Base-by-base conservation (phyloP, 805 yeast genomes). In the Lachancea waltii region DNA sequence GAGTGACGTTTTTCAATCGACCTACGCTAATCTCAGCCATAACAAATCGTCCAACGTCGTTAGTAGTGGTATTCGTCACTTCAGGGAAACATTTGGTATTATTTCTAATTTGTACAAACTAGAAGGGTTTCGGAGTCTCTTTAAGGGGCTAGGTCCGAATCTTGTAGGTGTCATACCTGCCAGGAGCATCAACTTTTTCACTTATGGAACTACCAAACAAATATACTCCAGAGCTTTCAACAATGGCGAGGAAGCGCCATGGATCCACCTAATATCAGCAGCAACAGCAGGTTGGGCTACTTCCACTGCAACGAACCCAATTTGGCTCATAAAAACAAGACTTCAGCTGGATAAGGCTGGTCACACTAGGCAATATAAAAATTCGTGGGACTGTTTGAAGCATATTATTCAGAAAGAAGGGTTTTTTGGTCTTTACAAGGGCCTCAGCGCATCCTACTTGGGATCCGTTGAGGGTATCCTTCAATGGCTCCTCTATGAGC, bases 141-240 rank as follows among this genome's bases (percentile, higher is more conserved):
- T 92, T 63, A 84, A 85, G 63, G 99, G 99, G 9, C 66, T 92
- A 35, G 98, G 98, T 0, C 98, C 99, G 7, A 92, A 90, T 53
- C 68, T 92, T 49, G 94, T 90, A 13, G 99, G 99, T 38, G 97
- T 92, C 11, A 90, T 92, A 29, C 99, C 99, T 0, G 97, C 99
- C 1, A 73, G 99, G 59, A 83, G 96, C 20, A 94, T 92, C 47
- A 92, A 92, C 62, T 92, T 92, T 60, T 89, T 89, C 69, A 86
- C 97, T 0, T 92, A 92, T 59, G 95, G 97, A n/a, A 70, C 85
- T n/a, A 77, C 94, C 4, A 92, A 92, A 54, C 90, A 84, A 17
- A 35, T 82, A 11, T 60, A 87, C n/a, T 71, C 85, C 6, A 64
- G 65, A 14, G 67, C 72, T 30, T 76, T 86, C 62, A 81, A 82